These are phyloP conservation scores for Vicia faba DNA, from an alignment of 306 rosid species.

Conservation along the genomic window DNA sequence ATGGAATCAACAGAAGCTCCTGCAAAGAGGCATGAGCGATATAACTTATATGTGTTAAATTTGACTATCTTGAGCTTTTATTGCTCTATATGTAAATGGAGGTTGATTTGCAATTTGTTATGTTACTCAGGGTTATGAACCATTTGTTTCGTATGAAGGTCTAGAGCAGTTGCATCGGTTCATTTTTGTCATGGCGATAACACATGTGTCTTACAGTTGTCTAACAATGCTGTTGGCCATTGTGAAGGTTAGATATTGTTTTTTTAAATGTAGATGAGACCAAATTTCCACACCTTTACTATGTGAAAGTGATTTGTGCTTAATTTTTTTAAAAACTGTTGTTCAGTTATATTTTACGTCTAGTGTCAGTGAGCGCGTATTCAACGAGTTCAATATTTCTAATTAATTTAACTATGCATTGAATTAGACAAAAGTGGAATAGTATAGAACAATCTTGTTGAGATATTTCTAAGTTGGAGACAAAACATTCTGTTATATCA, in stretches of 20 bases:
- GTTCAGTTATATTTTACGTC: neutral
- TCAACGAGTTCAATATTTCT: neutral
- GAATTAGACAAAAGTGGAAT: neutral
- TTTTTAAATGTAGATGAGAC: conserved; percentile 3
- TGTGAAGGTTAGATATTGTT: conserved; percentile 71
- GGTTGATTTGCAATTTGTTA: conserved; percentile 36
- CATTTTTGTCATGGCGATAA: conserved; percentile 96
- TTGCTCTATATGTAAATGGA: conserved; percentile 20
- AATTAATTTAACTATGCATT: neutral
- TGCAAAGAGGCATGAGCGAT: conserved; percentile 68
- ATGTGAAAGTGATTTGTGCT: neutral
- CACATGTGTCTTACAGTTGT: conserved; percentile 96
- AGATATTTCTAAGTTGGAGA: neutral
- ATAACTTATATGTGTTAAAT: conserved; percentile 28
- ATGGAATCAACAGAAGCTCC: conserved; percentile 49
- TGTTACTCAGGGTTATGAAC: conserved; percentile 78
- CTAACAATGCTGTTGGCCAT: conserved; percentile 92
- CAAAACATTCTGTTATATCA: neutral
- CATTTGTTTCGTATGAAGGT: conserved; percentile 90
- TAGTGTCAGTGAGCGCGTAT: neutral
- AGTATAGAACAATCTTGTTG: neutral
- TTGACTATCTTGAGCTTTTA: conserved; percentile 26
- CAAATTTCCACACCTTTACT: conserved; percentile 6
- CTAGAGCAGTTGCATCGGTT: conserved; percentile 98
- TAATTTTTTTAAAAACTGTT: neutral